Percentiles rank a stretch among this genome's conserved stretches.
phyloP scores from a whole-genome alignment of 805 yeast genomes.

The Suhomyces sp. region DNA sequence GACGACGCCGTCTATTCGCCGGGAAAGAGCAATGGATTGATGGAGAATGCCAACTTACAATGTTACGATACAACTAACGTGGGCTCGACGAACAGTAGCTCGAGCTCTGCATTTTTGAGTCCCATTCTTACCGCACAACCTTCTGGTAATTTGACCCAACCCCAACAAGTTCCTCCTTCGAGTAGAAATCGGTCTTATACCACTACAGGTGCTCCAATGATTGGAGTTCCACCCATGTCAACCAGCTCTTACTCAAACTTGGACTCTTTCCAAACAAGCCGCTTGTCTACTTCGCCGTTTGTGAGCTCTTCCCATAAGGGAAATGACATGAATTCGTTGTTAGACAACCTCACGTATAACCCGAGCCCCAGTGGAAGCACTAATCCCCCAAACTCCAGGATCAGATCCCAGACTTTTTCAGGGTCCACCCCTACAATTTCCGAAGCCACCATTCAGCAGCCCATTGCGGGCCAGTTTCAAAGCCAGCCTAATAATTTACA shows the following conservation, averaged over 20 bases:
- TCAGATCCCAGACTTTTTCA: slow-evolving; percentile 42
- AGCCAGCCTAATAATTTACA: slow-evolving; percentile 8
- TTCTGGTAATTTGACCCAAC: slow-evolving; percentile 5
- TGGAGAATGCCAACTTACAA: slow-evolving; percentile 17
- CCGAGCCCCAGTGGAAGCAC: slow-evolving; percentile 5
- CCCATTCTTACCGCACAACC: slow-evolving; percentile 20
- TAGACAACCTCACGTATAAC: slow-evolving; percentile 32
- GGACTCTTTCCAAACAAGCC: slow-evolving; percentile 13
- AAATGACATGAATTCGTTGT: slow-evolving; percentile 26
- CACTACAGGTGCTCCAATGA: slow-evolving; percentile 31
- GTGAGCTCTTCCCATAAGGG: slow-evolving; percentile 16
- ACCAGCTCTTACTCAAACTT: slow-evolving; percentile 5
- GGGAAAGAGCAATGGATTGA: slow-evolving; percentile 9
- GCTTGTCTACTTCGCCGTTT: slow-evolving; percentile 24
- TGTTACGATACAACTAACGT: slow-evolving; percentile 10
- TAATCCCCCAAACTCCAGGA: slow-evolving; percentile 18
- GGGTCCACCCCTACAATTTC: slow-evolving; percentile 30
- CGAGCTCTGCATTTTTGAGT: slow-evolving; percentile 16
- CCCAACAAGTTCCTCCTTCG: slow-evolving; percentile 4
- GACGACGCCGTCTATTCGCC: slow-evolving; percentile 35
- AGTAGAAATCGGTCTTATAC: slow-evolving; percentile 51
- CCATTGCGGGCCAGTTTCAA: slow-evolving; percentile 11
- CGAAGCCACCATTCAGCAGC: slow-evolving; percentile 13
- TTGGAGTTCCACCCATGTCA: slow-evolving; percentile 12
- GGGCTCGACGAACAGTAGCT: slow-evolving; percentile 10